Conservation (phyloP, 2,329 filamentous ascomycete genomes). For the Calonectria montana region DNA sequence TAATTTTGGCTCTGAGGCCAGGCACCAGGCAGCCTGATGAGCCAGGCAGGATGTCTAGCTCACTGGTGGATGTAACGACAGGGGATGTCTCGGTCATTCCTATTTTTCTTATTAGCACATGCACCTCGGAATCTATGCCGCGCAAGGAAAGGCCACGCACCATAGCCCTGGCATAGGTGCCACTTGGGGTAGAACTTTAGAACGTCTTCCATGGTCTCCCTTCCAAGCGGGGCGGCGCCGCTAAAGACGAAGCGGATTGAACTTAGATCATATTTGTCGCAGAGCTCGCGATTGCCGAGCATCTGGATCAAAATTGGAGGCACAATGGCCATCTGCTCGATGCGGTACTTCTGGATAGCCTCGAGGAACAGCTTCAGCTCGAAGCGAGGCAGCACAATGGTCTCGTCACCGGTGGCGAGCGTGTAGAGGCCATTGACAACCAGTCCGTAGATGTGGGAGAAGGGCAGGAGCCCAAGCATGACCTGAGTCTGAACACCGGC, state of each 20-base stretch:
- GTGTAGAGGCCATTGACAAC: conserved; percentile 64
- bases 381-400: conserved; percentile 80
- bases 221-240: conserved; percentile 79
- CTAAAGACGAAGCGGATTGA: conserved; percentile 75
- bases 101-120: conserved; percentile 39
- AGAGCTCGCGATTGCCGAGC: conserved; percentile 69
- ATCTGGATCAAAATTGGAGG: conserved; percentile 84
- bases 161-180: conserved; percentile 78
- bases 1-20: conserved; percentile 70
- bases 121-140: neutral
- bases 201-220: conserved; percentile 74
- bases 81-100: conserved; percentile 81
- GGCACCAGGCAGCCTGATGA: conserved; percentile 77
- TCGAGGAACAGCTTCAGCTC: conserved; percentile 74
- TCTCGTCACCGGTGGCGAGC: conserved; percentile 77
- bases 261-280: conserved; percentile 75
- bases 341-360: conserved; percentile 76
- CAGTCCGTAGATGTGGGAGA: conserved; percentile 85
- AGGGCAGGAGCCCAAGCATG: conserved; percentile 76
- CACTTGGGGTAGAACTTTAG: conserved; percentile 71
- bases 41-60: conserved; percentile 73
- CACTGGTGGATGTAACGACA: conserved; percentile 68
- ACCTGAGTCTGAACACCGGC: conserved; percentile 55
- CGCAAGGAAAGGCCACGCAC: conserved; percentile 49
- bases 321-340: conserved; percentile 75